Percentiles rank a stretch among this genome's conserved stretches.
Conservation (phyloP, 1,284 basidiomycete genomes). For the Apiotrichum laibachii region DNA sequence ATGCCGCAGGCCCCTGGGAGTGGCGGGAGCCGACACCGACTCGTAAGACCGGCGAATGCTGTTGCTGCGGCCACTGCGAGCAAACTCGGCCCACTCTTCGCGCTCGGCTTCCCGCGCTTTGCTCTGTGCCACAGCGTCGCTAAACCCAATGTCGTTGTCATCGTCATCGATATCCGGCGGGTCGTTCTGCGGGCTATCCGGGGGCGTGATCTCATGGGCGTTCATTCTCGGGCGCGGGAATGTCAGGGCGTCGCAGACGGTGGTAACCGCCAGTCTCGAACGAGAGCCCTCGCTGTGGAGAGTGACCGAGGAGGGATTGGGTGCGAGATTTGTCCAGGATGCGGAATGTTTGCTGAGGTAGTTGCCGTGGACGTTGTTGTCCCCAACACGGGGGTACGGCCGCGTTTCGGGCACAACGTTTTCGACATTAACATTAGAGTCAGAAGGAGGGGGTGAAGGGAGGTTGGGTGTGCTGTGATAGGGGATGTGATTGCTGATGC, state of each 20-base stretch:
- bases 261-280: conserved; percentile 20
- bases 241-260: conserved; percentile 42
- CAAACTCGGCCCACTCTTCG: conserved; percentile 19
- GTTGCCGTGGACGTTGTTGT: neutral
- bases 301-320: conserved; percentile 8
- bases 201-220: conserved; percentile 42
- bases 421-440: neutral
- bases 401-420: neutral
- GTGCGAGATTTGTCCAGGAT: neutral
- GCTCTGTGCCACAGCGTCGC: conserved; percentile 9
- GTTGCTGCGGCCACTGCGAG: conserved; percentile 3
- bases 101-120: conserved; percentile 20
- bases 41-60: conserved; percentile 5
- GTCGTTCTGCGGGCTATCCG: conserved; percentile 25
- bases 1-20: neutral
- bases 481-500: neutral
- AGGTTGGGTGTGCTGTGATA: conserved; percentile 8
- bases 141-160: conserved; percentile 9
- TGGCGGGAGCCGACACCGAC: conserved; percentile 6
- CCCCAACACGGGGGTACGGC: conserved; percentile 17
- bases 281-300: conserved; percentile 22
- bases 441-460: neutral
- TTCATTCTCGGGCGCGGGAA: conserved; percentile 39
- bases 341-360: neutral
- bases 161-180: neutral